Percentiles rank a stretch among this genome's conserved stretches.
These are phyloP conservation scores for Phialocephala subalpina DNA, from an alignment of 2,329 filamentous ascomycete species.

Conservation along the genomic window DNA sequence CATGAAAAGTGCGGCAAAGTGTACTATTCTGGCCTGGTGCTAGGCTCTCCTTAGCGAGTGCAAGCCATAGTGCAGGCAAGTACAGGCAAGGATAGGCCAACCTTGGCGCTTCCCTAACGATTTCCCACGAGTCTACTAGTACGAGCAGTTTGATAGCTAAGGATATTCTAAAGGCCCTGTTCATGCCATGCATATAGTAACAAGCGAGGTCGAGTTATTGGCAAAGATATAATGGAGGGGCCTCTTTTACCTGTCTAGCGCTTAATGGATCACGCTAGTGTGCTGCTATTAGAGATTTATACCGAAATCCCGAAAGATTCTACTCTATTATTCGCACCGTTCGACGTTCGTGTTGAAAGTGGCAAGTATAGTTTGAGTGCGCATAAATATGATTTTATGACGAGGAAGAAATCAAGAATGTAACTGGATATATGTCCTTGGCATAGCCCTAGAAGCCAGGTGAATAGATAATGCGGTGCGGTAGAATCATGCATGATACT, in stretches of 20 bases:
- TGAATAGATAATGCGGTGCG: conserved; percentile 21
- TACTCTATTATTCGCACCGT: conserved; percentile 15
- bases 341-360: not conserved
- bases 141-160: conserved; percentile 6
- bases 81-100: not conserved
- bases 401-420: not conserved
- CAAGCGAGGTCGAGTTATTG: conserved; percentile 21
- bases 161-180: conserved; percentile 16
- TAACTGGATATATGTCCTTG: not conserved
- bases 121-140: conserved; percentile 5
- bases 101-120: not conserved
- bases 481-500: not conserved
- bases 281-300: conserved; percentile 27
- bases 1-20: not conserved
- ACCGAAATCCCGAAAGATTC: conserved; percentile 33
- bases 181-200: conserved; percentile 15
- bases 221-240: conserved; percentile 24
- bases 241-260: conserved; percentile 30
- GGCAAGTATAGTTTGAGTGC: not conserved
- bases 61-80: not conserved
- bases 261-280: conserved; percentile 12
- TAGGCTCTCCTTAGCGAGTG: not conserved
- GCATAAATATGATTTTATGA: not conserved
- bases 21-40: not conserved
- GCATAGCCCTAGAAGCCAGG: not conserved